These are phyloP conservation scores for Leccinellum rugosiceps DNA, from an alignment of 768 basidiomycete species.

Conservation along the genomic window DNA sequence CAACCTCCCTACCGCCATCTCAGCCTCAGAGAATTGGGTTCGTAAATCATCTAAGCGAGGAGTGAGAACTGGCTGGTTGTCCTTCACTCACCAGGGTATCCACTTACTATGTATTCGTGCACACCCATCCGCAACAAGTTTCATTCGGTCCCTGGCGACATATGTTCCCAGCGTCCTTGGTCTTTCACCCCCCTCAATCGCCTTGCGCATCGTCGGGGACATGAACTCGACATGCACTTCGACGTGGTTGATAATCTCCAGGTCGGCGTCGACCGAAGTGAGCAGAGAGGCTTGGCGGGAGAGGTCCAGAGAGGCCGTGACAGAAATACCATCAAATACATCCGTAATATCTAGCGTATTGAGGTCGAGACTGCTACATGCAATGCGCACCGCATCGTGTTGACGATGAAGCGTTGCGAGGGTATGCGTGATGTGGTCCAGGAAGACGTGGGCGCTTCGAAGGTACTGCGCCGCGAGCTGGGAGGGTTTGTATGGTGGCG, in stretches of 20 bases:
- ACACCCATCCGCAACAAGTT: slow-evolving; percentile 73
- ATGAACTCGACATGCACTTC: slow-evolving; percentile 74
- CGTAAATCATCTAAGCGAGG: slow-evolving; percentile 52
- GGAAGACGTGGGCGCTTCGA: slow-evolving; percentile 59
- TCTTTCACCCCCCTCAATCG: slow-evolving; percentile 68
- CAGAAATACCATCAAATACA: slow-evolving; percentile 61
- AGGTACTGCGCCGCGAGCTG: slow-evolving; percentile 66
- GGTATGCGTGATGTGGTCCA: slow-evolving; percentile 54
- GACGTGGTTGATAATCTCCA: slow-evolving; percentile 66
- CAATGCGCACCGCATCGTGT: slow-evolving; percentile 67
- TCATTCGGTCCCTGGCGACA: slow-evolving; percentile 76
- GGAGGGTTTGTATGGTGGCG: slow-evolving; percentile 69
- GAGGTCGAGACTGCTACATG: slow-evolving; percentile 67
- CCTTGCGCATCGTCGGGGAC: slow-evolving; percentile 59
- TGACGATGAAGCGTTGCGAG: slow-evolving; percentile 58
- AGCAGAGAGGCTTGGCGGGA: slow-evolving; percentile 64
- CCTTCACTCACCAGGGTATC: neutral
- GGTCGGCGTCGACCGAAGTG: slow-evolving; percentile 61
- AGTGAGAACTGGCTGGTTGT: neutral
- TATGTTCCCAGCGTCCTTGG: slow-evolving; percentile 76
- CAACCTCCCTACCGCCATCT: slow-evolving; percentile 50
- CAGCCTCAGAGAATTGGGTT: slow-evolving; percentile 50
- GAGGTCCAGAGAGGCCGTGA: slow-evolving; percentile 57
- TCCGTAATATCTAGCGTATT: slow-evolving; percentile 70
- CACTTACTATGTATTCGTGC: slow-evolving; percentile 61